These are phyloP conservation scores for Candida sp. DNA, from an alignment of 1,139 yeast species.

Conservation along the genomic window DNA sequence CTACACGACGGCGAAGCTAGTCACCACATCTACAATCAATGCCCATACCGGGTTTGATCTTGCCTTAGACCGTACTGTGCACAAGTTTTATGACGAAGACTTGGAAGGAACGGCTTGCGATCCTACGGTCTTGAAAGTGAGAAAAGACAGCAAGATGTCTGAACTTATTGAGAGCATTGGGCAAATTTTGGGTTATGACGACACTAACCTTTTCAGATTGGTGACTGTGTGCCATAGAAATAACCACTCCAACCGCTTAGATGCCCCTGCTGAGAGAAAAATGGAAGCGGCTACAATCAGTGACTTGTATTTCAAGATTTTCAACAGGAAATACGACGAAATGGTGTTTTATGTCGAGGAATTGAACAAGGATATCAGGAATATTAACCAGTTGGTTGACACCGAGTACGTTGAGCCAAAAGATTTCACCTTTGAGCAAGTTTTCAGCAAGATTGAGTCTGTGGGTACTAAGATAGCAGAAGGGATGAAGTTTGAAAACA, in stretches of 20 bases:
- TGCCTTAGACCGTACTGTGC: constrained; percentile 60
- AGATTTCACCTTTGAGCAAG: constrained; percentile 27
- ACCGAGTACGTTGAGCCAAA: constrained; percentile 19
- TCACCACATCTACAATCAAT: constrained; percentile 54
- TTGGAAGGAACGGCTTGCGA: constrained; percentile 50
- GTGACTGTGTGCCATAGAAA: constrained; percentile 73
- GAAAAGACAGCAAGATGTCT: constrained; percentile 58
- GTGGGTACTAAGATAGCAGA: constrained; percentile 10
- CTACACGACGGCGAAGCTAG: constrained; percentile 64
- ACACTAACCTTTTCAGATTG: constrained; percentile 49
- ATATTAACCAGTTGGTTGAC: constrained; percentile 17
- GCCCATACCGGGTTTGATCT: constrained; percentile 78
- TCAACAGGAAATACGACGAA: constrained; percentile 46
- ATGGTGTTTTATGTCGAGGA: constrained; percentile 55
- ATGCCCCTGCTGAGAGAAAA: constrained; percentile 49
- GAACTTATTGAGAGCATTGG: constrained; percentile 58
- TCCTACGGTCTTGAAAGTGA: constrained; percentile 56
- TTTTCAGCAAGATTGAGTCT: constrained; percentile 21
- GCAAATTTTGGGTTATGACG: constrained; percentile 38
- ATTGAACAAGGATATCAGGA: constrained; percentile 33
- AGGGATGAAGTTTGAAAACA: constrained; percentile 19
- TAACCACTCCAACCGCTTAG: constrained; percentile 76
- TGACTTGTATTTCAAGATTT: constrained; percentile 45
- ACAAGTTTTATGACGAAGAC: constrained; percentile 50
- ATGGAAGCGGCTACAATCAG: constrained; percentile 29